Conservation (phyloP, 2,329 filamentous ascomycete genomes). For the Fusarium sp. region DNA sequence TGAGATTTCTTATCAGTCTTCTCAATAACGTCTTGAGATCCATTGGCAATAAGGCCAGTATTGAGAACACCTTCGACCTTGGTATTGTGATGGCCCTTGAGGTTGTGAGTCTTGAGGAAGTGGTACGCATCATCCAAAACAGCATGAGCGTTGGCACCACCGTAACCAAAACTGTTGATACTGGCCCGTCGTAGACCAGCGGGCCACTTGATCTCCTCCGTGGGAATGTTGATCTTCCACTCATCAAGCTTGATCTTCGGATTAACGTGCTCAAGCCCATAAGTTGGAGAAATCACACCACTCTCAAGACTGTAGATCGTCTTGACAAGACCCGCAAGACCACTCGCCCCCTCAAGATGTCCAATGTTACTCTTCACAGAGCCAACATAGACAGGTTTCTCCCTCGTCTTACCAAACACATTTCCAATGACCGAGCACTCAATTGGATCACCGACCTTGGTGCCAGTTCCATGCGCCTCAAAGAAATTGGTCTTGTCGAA, state of each 20-base stretch:
- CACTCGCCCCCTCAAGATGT: conserved; percentile 13
- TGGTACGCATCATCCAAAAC: background rate
- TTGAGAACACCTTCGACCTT: background rate
- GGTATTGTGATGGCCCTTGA: background rate
- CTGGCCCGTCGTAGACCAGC: background rate
- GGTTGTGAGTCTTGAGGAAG: background rate
- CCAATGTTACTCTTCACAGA: conserved; percentile 26
- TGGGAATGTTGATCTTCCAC: background rate
- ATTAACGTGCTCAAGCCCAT: background rate
- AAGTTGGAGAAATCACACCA: background rate
- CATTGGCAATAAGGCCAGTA: background rate
- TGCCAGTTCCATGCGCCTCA: conserved; percentile 56
- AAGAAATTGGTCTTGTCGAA: background rate
- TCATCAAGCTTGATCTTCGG: background rate
- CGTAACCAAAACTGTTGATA: background rate
- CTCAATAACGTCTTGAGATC: accelerated
- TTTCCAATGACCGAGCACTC: background rate
- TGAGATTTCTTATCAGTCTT: background rate
- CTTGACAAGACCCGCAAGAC: background rate
- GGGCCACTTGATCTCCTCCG: background rate
- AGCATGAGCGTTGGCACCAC: background rate
- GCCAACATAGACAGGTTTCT: conserved; percentile 12
- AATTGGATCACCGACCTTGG: conserved; percentile 47
- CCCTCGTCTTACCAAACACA: background rate
- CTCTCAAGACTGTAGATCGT: background rate